Evolutionary conservation across 1,284 basidiomycete species (phyloP), one percentile per base, ranked within the genome.

Genomic region (Thecaphora frezii): DNA sequence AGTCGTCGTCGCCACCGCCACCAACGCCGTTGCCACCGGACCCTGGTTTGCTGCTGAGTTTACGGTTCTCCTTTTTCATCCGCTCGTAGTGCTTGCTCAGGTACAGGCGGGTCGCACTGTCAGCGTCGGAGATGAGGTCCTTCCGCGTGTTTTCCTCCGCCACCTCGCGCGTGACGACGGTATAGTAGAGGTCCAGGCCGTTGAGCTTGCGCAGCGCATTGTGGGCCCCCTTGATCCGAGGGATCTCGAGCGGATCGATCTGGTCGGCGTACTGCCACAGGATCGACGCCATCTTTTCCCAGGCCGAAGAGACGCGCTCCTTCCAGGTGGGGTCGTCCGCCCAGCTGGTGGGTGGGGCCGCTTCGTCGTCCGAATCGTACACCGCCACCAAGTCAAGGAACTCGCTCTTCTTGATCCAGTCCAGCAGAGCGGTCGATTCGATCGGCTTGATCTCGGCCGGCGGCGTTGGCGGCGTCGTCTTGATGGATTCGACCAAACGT

Each of bases 181-280:
- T 44, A 36, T 66, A 66, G 58, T 51, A 66, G n/a, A 63, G 40
- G 19, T 62, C 63, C 13, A 66, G 37, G 28, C 63, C 63, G 45
- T 62, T 24, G 19, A 57, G 39, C 19, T 33, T 24, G 16, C 30
- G 25, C 33, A 58, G 48, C 5, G 44, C 25, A 1, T 53, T 21
- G 19, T 28, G 38, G 2, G 48, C 50, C 13, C 28, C 48, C 43
- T 51, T 30, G 28, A 65, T 44, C 19, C 26, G 16, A 5, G 58
- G 44, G 16, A 65, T 40, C 16, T 22, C 19, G 22, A 62, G 24
- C 14, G 61, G 58, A 13, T 61, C 57, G 12, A 58, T 52, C 51
- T 49, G 39, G 10, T 40, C 40, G 16, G 59, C 58, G 18, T 25
- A 44, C 26, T 52, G 48, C 46, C 58, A 66, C 14, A 66, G 41